These are phyloP conservation scores for Cladosporium oxysporum DNA, from an alignment of 2,329 filamentous ascomycete genomes.

Conservation along the genomic window DNA sequence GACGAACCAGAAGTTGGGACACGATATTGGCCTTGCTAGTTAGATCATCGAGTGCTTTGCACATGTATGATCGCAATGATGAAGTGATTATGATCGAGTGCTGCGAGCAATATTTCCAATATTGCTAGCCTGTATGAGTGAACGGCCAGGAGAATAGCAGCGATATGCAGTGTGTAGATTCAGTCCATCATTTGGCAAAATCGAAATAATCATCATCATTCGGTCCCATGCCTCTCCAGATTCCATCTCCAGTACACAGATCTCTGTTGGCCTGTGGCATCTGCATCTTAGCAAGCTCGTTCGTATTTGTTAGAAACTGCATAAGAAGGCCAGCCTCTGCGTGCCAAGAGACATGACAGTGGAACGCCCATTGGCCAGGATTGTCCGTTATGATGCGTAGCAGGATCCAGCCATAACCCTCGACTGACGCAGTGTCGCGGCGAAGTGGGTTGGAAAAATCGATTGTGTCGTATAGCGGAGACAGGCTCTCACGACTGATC, in stretches of 20 bases:
- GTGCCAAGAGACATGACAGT: conserved; percentile 63
- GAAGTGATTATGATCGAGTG: neutral
- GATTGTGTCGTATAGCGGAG: conserved; percentile 38
- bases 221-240: conserved; percentile 53
- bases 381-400: conserved; percentile 59
- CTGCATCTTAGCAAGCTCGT: conserved; percentile 46
- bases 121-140: neutral
- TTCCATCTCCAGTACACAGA: conserved; percentile 51
- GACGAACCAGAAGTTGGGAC: conserved; percentile 26
- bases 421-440: conserved; percentile 56
- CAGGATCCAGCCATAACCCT: conserved; percentile 58
- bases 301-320: conserved; percentile 57
- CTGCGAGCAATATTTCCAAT: neutral
- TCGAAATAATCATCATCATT: conserved; percentile 45
- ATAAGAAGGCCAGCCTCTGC: conserved; percentile 60
- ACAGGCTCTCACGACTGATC: conserved; percentile 31
- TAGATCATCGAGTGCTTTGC: neutral
- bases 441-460: conserved; percentile 47
- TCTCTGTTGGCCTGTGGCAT: conserved; percentile 49
- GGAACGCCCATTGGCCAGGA: conserved; percentile 59
- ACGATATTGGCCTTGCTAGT: conserved; percentile 27
- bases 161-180: neutral
- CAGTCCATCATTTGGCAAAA: conserved; percentile 22
- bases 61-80: no score
- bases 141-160: neutral